These are phyloP conservation scores for Exophiala xenobiotica DNA, from an alignment of 2,329 filamentous ascomycete species.

Conservation along the genomic window DNA sequence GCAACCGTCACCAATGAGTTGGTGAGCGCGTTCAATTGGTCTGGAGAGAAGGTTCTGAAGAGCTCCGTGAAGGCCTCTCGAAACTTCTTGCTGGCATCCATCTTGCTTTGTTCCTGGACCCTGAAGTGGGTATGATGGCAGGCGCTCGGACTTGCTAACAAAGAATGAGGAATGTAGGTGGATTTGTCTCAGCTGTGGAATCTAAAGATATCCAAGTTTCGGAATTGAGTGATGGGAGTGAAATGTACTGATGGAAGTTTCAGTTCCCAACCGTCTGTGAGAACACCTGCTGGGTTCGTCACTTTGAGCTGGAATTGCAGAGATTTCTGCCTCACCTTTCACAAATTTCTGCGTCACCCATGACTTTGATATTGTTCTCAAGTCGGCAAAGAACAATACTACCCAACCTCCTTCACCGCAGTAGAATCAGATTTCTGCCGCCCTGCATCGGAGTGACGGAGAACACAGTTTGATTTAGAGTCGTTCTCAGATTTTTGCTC, in stretches of 20 bases:
- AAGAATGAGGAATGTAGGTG: conserved; percentile 13
- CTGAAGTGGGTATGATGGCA: not conserved
- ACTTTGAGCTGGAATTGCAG: not conserved
- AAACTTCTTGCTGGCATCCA: conserved; percentile 4
- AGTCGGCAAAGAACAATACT: not conserved
- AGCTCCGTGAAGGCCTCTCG: conserved; percentile 1
- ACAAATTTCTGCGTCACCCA: not conserved
- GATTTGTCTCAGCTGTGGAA: not conserved
- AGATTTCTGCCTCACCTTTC: not conserved
- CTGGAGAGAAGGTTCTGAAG: conserved; percentile 9
- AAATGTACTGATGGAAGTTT: not conserved
- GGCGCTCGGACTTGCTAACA: conserved; percentile 10
- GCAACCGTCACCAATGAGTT: not conserved
- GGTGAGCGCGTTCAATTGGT: conserved; percentile 7
- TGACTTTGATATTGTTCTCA: not conserved
- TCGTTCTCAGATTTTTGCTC: not conserved
- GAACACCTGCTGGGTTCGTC: not conserved
- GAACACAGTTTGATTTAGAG: not conserved
- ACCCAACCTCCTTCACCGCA: not conserved
- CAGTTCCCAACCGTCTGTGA: too few species aligned
- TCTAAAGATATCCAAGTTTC: not conserved
- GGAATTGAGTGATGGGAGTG: not conserved
- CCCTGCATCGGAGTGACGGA: not conserved
- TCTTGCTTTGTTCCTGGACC: too few species aligned
- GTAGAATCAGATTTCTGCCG: not conserved